phyloP scores from a whole-genome alignment of 2,329 filamentous ascomycete species.

The Zopfia rhizophila region DNA sequence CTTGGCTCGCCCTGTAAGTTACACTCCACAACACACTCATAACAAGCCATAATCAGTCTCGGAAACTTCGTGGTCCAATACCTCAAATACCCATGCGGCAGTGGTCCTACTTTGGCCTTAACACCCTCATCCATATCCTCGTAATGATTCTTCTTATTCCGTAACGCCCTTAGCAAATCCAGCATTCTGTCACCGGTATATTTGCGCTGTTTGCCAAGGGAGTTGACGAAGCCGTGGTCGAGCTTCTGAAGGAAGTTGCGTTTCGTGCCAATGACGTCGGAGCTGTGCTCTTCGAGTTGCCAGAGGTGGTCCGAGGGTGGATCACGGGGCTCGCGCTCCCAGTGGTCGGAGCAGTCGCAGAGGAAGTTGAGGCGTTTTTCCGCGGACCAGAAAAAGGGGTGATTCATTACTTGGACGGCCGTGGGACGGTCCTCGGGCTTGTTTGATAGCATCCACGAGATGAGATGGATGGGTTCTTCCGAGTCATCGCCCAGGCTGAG shows the following conservation, averaged over 20 bases:
- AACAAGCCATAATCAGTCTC: constrained; percentile 79
- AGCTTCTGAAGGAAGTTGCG: constrained; percentile 82
- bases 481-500: constrained; percentile 86
- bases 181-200: constrained; percentile 87
- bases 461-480: constrained; percentile 87
- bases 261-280: constrained; percentile 61
- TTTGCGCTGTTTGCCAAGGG: constrained; percentile 91
- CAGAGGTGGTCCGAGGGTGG: constrained; percentile 76
- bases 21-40: constrained; percentile 76
- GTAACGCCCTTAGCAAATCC: constrained; percentile 85
- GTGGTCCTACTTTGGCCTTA: constrained; percentile 75
- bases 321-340: constrained; percentile 89
- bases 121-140: constrained; percentile 91
- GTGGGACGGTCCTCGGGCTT: constrained; percentile 75
- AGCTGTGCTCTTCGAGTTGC: constrained; percentile 64
- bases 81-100: constrained; percentile 82
- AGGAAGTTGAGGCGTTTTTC: constrained; percentile 91
- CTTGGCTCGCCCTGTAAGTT: constrained; percentile 71
- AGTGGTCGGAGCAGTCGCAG: constrained; percentile 96
- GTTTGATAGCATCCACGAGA: constrained; percentile 79
- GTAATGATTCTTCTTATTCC: constrained; percentile 98
- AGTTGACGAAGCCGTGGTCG: constrained; percentile 85
- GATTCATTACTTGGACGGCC: constrained; percentile 82
- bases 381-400: constrained; percentile 95
- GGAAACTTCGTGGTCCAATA: constrained; percentile 89